Evolutionary conservation across 116 monocot genomes (phyloP).

Genomic region (Iris pallida): DNA sequence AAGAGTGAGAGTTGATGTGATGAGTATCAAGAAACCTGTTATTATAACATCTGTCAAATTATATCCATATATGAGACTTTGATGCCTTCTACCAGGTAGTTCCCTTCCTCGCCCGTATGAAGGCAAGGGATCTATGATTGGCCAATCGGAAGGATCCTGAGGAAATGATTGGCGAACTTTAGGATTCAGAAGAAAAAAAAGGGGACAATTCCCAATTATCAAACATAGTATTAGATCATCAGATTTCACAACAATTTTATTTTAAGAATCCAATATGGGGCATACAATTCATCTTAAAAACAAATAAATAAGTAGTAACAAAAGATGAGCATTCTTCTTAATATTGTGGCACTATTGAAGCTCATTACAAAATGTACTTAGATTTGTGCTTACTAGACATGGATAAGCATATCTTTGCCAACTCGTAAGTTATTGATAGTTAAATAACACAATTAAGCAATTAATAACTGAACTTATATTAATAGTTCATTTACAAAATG

Average conservation of each 20-base stretch:
- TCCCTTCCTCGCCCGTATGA: slow-evolving; percentile 90
- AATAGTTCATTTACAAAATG: no score
- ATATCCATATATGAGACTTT: slow-evolving; percentile 68
- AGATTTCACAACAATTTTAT: neutral
- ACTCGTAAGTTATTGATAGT: no score
- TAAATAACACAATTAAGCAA: no score
- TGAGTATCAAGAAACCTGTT: slow-evolving; percentile 37
- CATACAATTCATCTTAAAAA: neutral
- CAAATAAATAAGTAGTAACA: neutral
- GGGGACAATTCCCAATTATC: neutral
- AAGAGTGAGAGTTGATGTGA: neutral
- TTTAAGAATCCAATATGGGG: neutral
- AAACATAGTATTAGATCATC: neutral
- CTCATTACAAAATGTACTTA: no score
- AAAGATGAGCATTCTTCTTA: neutral
- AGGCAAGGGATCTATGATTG: slow-evolving; percentile 79
- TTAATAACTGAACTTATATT: no score
- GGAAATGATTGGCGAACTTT: neutral
- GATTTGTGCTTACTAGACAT: no score
- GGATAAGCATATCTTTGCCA: no score
- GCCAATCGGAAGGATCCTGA: slow-evolving; percentile 69
- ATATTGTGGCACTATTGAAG: no score
- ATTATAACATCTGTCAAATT: slow-evolving; percentile 87
- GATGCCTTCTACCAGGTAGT: slow-evolving; percentile 76
- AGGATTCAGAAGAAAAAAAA: neutral